Base-by-base conservation (phyloP, 2,329 filamentous ascomycete genomes). In the Trichoderma breve region DNA sequence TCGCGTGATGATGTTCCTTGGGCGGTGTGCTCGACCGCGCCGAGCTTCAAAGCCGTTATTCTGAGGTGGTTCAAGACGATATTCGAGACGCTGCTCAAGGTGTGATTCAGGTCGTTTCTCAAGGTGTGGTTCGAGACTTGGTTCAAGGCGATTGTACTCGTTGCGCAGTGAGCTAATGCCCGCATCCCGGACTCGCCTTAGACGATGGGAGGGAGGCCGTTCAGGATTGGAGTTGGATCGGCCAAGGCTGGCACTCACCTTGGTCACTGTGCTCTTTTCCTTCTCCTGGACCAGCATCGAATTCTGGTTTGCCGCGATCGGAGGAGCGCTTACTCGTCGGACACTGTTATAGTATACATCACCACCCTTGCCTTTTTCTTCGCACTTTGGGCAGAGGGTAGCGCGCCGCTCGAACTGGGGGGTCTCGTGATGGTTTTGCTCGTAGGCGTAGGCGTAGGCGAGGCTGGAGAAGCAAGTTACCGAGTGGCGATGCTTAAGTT, bases 121-220 rank as follows among this genome's bases (percentile, higher is more conserved):
- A 3, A 9, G 11, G 0, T 2, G 57, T 34, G 9, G 18, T 21
- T 32, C n/a, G 6, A 18, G 28, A 24, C 39, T 12, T n/a, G n/a
- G 15, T 15, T 69, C 66, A 69, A 69, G 66, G 21, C 66, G 66
- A 32, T 28, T 26, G 32, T 62, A 70, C 57, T 70, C 67, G 21
- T 63, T 36, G 58, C 58, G 67, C 67, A 70, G 58, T 32, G 67
- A 70, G 57, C 30, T 34, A 11, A 21, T 21, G 57, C 39, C 60
- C 9, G 51, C 32, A 12, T 55, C 60, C 8, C 60, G 68, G 14
- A 70, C 43, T 34, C 68, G 60, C 34, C 68, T 57, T 2, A 70
- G 60, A 32, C 32, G 18, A 14, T 32, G 47, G 4, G 43, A 57
- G 26, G 60, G 60, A 15, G 62, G 21, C 34, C 36, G 18, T 24